Base-by-base conservation (phyloP, 208 protist species). In the Trypanosoma grayi region DNA sequence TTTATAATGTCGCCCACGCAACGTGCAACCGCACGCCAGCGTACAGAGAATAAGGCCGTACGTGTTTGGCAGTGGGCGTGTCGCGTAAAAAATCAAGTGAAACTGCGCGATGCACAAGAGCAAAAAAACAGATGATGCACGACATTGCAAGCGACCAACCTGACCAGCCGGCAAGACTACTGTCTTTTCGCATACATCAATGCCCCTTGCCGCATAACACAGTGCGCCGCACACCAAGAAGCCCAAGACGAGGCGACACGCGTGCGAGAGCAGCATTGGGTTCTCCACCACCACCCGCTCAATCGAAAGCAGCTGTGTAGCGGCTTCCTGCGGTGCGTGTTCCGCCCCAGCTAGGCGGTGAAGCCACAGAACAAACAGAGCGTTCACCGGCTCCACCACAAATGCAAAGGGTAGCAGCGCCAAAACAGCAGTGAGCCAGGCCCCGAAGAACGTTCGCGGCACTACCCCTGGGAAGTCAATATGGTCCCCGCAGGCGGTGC, bases 391-490 rank as follows among this genome's bases (percentile, higher is more conserved):
- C 13, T 61, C 50, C 16, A 59, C 27, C 4, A 71, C 7, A 28
- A 75, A n/a, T 9, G 48, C 36, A 43, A 78, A 28, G 1, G 56
- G 60, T 3, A 61, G 36, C 37, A 77, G n/a, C 6, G 60, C 39
- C 16, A 74, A 4, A 8, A 61, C 6, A 10, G 81, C 57, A 1
- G 94, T 66, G 13, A 81, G 36, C 18, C 96, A 75, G 8, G 92
- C 41, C 9, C 92, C 93, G 41, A 91, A 22, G 60, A 98, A 98
- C 2, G 91, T 96, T 30, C 96, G 69, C 24, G 94, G 95, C 18
- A 98, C 93, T 1, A 98, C 94, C 3, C 95, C 96, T 3, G 92
- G 88, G 44, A 97, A 98, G 13, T 67, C 47, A 30, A 81, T 56
- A 72, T 98, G 96, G 59, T 98, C 96, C 65, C 94, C 98, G 44